Base-by-base conservation (phyloP, 345 rosid genomes). In the Acer saccharum region DNA sequence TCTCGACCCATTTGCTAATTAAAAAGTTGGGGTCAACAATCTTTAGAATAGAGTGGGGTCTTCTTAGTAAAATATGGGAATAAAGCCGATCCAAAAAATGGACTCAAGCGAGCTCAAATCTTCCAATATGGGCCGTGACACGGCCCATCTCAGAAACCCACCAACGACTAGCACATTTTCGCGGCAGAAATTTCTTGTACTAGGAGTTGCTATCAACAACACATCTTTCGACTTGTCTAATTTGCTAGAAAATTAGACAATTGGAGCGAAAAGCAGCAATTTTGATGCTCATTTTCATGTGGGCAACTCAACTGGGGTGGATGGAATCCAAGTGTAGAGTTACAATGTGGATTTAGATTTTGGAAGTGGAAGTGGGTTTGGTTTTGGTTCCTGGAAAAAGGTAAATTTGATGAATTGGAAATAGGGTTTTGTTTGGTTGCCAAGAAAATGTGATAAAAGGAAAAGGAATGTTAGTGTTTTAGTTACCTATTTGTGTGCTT, bases 331-430 rank as follows among this genome's bases (percentile, higher is more conserved):
- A 63, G 55, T 63, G 69, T 69, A 63, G 61, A 44, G 46, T 14
- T 74, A 62, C 25, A 62, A 62, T 63, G 60, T 68, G 12, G 32
- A 20, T 63, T 63, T 16, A 7, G 60, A 74, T 74, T 73, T 17
- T 44, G 65, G 43, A 16, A 62, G 18, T 23, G 61, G 61, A 20
- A 63, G 69, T 63, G 61, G 69, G 77, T 8, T 48, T 74, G 69
- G 58, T 64, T 74, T 74, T 63, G 27, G 9, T 73, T 62, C 69
- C 76, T 16, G 76, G 58, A 23, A 74, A 74, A 46, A 74, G 77
- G 69, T 74, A 46, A 25, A 2, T 74, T 73, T 8, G 55, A 8
- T 20, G 65, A 2, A 6, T 60, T 7, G 6, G 6, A 8, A 60
- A n/a, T 20, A 21, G 27, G 65, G 7, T 60, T 60, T 60, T 60